A percentile compares a stretch with the other conserved stretches of the same genome.
These are phyloP conservation scores for Penicillium hordei DNA, from an alignment of 2,329 filamentous ascomycete species.

Conservation along the genomic window DNA sequence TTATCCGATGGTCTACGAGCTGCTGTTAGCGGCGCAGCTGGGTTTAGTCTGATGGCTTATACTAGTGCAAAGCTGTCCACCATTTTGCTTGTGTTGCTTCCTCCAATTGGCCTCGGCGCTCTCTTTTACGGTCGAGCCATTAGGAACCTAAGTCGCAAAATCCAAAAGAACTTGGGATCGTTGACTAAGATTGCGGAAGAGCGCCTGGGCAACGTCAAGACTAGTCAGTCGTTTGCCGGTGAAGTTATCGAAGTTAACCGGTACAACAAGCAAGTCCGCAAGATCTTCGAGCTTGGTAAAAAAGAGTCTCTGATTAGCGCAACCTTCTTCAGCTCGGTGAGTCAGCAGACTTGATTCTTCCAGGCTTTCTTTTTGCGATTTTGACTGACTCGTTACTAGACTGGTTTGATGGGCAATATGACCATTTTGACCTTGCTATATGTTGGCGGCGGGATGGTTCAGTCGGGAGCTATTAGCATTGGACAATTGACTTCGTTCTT, in stretches of 20 bases:
- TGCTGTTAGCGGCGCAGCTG: conserved; percentile 83
- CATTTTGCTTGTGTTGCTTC: conserved; percentile 81
- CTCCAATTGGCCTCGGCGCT: conserved; percentile 84
- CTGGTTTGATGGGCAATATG: conserved; percentile 92
- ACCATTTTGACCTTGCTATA: conserved; percentile 89
- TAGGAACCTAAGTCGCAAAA: conserved; percentile 83
- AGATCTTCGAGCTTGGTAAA: conserved; percentile 86
- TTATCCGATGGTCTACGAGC: conserved; percentile 92
- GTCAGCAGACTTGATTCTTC: conserved; percentile 17
- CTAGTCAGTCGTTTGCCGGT: conserved; percentile 92
- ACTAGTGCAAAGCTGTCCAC: conserved; percentile 88
- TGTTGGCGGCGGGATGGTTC: conserved; percentile 86
- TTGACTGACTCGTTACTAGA: conserved; percentile 51
- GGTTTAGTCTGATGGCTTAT: conserved; percentile 92
- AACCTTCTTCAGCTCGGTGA: conserved; percentile 73
- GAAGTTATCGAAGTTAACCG: conserved; percentile 86
- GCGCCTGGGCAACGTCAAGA: conserved; percentile 93
- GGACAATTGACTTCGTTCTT: conserved; percentile 94
- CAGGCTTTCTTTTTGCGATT: not conserved
- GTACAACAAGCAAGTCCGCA: conserved; percentile 89
- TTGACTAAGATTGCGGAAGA: conserved; percentile 98
- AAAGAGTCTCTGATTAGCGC: conserved; percentile 85
- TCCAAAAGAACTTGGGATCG: conserved; percentile 89
- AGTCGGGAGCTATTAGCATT: conserved; percentile 79
- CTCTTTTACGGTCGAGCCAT: conserved; percentile 90